Evolutionary conservation across 2,329 filamentous ascomycete genomes (phyloP).

Genomic region (Penicillium oxalicum): DNA sequence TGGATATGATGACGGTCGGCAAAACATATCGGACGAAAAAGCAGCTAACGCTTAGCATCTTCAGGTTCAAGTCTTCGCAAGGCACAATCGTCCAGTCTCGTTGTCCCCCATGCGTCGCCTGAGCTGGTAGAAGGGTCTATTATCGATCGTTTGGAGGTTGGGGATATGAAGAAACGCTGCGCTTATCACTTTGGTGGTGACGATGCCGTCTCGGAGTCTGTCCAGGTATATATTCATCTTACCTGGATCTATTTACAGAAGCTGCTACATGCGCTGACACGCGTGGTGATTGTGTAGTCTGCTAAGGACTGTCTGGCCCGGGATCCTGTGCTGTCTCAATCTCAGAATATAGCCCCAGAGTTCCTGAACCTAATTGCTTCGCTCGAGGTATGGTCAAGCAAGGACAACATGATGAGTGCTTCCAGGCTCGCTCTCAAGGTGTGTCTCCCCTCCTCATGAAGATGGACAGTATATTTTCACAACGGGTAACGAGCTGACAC

Average conservation of each 20-base stretch:
- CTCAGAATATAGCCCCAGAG: constrained; percentile 6
- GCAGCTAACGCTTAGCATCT: constrained; percentile 6
- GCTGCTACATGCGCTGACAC: background rate
- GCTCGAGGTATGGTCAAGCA: constrained; percentile 27
- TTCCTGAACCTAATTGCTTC: constrained; percentile 35
- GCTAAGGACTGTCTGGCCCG: constrained; percentile 19
- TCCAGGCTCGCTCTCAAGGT: constrained; percentile 32
- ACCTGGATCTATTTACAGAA: no score
- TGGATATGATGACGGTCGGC: no score
- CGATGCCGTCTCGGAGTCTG: constrained; percentile 1
- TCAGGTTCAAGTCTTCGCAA: constrained; percentile 15
- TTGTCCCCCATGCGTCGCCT: constrained; percentile 14
- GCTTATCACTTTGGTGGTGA: constrained; percentile 6
- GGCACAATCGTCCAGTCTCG: constrained; percentile 8
- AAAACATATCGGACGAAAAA: background rate
- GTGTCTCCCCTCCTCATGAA: constrained; percentile 3
- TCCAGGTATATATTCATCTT: constrained; percentile 6
- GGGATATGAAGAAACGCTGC: constrained; percentile 9
- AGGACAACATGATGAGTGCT: constrained; percentile 16
- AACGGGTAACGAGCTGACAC: background rate
- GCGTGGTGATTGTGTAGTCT: constrained; percentile 6
- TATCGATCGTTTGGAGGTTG: constrained; percentile 3
- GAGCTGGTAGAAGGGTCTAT: constrained; percentile 9
- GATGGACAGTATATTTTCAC: no score
- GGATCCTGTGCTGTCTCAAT: constrained; percentile 15